Conservation (phyloP, 495 filamentous ascomycete genomes). For the Penicillium bovifimosum region DNA sequence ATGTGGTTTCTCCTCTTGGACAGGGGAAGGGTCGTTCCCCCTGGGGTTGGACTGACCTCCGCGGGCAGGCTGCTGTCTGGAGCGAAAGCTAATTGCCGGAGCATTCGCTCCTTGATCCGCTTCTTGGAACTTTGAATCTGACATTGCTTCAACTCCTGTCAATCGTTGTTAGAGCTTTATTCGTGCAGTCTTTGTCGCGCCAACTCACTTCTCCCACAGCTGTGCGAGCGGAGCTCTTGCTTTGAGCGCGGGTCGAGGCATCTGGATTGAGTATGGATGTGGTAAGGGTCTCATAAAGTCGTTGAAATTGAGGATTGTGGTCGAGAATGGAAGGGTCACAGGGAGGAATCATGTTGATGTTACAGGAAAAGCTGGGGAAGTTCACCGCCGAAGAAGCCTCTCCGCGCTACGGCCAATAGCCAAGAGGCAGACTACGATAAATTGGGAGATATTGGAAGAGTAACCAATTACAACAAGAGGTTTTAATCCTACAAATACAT, state of each 20-base stretch:
- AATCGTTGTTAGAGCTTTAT: conserved; percentile 1
- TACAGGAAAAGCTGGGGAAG: conserved; percentile 8
- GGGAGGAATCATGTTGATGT: conserved; percentile 56
- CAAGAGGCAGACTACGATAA: background rate
- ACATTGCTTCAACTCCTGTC: conserved; percentile 37
- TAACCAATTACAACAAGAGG: background rate
- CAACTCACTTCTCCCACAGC: conserved; percentile 47
- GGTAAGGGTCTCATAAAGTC: conserved; percentile 56
- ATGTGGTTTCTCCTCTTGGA: background rate
- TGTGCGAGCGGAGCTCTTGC: conserved; percentile 48
- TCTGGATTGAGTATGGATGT: conserved; percentile 53
- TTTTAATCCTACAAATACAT: conserved; percentile 10
- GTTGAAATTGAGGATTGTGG: conserved; percentile 60
- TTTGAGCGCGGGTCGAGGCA: conserved; percentile 54
- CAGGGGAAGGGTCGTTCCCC: background rate
- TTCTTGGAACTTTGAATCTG: conserved; percentile 32
- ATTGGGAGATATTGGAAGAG: too few relatives aligned
- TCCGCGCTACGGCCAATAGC: background rate
- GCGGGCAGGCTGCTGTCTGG: conserved; percentile 29
- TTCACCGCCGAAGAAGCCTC: conserved; percentile 21
- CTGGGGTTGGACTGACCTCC: conserved; percentile 22
- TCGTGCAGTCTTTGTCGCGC: background rate
- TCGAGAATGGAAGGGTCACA: conserved; percentile 57
- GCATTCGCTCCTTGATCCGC: conserved; percentile 31
- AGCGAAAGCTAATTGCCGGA: conserved; percentile 32